These are phyloP conservation scores for Pugionium dolabratum DNA, from an alignment of 345 rosid genomes.

Conservation along the genomic window DNA sequence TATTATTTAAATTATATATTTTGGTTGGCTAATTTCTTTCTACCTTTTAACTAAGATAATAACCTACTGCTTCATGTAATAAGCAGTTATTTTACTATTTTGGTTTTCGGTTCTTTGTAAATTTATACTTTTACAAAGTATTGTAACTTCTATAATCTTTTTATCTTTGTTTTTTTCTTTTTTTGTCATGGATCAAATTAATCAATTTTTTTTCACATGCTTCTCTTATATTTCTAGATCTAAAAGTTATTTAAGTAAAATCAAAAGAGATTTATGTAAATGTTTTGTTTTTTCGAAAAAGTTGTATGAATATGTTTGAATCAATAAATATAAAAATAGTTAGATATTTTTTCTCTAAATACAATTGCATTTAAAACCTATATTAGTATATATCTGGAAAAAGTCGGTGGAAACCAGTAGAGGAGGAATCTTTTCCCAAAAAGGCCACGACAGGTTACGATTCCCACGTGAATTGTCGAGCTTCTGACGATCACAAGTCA, in stretches of 20 bases:
- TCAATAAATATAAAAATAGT: too few species aligned
- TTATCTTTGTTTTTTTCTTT: not conserved
- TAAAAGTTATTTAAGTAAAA: too few species aligned
- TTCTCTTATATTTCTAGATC: not conserved
- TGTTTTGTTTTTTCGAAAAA: not conserved
- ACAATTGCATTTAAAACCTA: too few species aligned
- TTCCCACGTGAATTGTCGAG: slow-evolving; percentile 28
- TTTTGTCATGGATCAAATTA: too few species aligned
- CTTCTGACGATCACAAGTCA: slow-evolving; percentile 16
- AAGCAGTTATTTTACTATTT: slow-evolving; percentile 7
- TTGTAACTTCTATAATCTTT: not conserved
- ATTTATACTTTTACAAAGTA: slow-evolving; percentile 35
- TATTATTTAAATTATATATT: slow-evolving; percentile 5
- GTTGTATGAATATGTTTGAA: too few species aligned
- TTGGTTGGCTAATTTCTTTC: slow-evolving; percentile 29
- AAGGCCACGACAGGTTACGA: not conserved
- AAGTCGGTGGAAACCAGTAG: slow-evolving; percentile 7
- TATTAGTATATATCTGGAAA: not conserved
- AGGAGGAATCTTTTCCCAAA: slow-evolving; percentile 14
- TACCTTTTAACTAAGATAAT: slow-evolving; percentile 26
- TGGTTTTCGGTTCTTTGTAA: slow-evolving; percentile 23
- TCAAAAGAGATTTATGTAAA: not conserved
- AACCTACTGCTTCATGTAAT: slow-evolving; percentile 21
- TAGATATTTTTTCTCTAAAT: not conserved
- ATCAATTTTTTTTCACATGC: too few species aligned